Evolutionary conservation across 768 basidiomycete genomes (phyloP).

Genomic region (Chalciporus sphaerocephalus): DNA sequence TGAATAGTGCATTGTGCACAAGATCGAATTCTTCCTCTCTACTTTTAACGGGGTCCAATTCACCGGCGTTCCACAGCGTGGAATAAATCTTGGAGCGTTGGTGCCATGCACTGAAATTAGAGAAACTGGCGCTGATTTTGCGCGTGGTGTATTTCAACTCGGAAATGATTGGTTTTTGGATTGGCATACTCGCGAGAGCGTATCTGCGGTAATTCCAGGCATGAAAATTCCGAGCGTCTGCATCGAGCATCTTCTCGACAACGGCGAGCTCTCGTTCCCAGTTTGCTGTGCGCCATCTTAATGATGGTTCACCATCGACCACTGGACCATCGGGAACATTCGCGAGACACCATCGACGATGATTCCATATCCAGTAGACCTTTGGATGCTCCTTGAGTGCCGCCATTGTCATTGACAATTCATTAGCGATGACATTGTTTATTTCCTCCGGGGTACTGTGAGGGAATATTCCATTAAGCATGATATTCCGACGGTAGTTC

Average conservation of each 20-base stretch:
- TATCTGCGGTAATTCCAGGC: slow-evolving; percentile 95
- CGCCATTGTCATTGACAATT: slow-evolving; percentile 75
- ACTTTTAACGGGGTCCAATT: slow-evolving; percentile 47
- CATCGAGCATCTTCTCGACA: slow-evolving; percentile 89
- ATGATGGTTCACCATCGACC: slow-evolving; percentile 36
- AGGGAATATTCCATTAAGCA: slow-evolving; percentile 67
- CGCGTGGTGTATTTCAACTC: slow-evolving; percentile 83
- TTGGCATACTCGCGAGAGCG: slow-evolving; percentile 67
- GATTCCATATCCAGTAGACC: slow-evolving; percentile 99
- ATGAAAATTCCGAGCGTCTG: slow-evolving; percentile 89
- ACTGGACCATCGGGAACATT: slow-evolving; percentile 74
- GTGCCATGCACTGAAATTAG: slow-evolving; percentile 99
- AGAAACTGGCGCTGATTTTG: slow-evolving; percentile 93
- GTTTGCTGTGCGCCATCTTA: slow-evolving; percentile 71
- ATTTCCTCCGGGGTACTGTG: slow-evolving; percentile 57
- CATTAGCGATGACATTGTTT: slow-evolving; percentile 61
- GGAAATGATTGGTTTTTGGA: slow-evolving; percentile 47
- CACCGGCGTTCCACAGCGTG: slow-evolving; percentile 58
- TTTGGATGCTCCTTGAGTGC: slow-evolving; percentile 86
- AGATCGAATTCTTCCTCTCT: slow-evolving; percentile 87
- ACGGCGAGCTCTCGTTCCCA: slow-evolving; percentile 87
- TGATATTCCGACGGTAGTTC: slow-evolving; percentile 87
- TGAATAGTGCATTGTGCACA: slow-evolving; percentile 91
- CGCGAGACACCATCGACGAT: slow-evolving; percentile 91
- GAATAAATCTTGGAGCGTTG: slow-evolving; percentile 82